phyloP scores from a whole-genome alignment of 371 early-diverging fungal species.

The Circinella minor region DNA sequence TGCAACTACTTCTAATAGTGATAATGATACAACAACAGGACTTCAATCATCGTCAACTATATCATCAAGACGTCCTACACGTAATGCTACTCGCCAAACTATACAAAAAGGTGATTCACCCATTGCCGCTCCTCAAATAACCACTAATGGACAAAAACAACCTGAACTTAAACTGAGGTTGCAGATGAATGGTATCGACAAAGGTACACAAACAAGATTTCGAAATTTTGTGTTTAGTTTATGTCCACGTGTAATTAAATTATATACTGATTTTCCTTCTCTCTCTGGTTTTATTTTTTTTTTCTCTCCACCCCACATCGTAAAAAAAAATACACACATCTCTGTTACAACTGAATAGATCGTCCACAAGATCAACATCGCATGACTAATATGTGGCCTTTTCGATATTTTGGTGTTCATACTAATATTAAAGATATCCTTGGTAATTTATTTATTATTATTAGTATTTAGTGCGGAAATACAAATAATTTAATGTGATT shows the following conservation, averaged over 20 bases:
- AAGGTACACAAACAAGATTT: not conserved
- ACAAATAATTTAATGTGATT: no score
- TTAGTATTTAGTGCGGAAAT: not conserved
- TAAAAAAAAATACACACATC: not conserved
- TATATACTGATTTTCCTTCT: slow-evolving; percentile 1
- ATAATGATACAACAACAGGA: no score
- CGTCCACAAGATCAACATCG: slow-evolving; percentile 11
- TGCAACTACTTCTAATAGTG: not conserved
- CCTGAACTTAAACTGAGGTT: slow-evolving; percentile 7
- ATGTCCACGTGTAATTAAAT: slow-evolving; percentile 1
- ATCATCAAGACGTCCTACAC: slow-evolving; percentile 9
- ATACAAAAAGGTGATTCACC: slow-evolving; percentile 20
- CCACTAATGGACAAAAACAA: slow-evolving; percentile 16
- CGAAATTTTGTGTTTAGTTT: not conserved
- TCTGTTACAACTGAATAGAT: not conserved
- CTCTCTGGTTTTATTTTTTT: not conserved
- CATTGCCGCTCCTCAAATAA: not conserved
- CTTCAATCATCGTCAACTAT: not conserved
- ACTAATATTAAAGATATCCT: slow-evolving; percentile 71
- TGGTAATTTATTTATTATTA: slow-evolving; percentile 38
- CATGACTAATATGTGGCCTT: slow-evolving; percentile 81
- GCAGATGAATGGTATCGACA: not conserved
- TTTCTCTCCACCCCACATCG: not conserved
- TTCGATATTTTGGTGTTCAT: slow-evolving; percentile 84
- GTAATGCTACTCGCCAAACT: slow-evolving; percentile 13